Evolutionary conservation across 345 rosid genomes (phyloP).

Genomic region (Aquilaria sinensis): DNA sequence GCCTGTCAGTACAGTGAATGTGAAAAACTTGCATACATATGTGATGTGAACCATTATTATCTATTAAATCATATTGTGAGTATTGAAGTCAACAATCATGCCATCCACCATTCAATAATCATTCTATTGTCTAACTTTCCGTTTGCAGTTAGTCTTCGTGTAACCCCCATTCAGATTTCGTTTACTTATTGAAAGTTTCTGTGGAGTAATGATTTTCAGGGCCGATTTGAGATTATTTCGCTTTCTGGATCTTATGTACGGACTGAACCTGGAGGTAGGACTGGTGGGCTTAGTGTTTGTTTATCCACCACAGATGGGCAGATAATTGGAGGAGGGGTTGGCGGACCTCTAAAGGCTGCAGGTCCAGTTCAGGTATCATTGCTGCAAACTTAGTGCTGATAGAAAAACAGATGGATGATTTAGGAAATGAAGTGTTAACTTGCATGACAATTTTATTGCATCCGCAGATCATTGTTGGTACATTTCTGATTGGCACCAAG

Average conservation of each 20-base stretch:
- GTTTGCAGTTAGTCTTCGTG: too few relatives aligned
- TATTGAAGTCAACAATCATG: too few relatives aligned
- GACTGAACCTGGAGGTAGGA: constrained; percentile 65
- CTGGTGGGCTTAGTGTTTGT: constrained; percentile 85
- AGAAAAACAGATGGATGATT: neutral
- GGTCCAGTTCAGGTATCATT: constrained; percentile 83
- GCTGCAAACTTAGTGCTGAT: neutral
- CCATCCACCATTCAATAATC: too few relatives aligned
- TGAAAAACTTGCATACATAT: too few relatives aligned
- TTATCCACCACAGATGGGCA: constrained; percentile 68
- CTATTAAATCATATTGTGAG: too few relatives aligned
- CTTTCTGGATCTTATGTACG: constrained; percentile 81
- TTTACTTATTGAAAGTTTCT: neutral
- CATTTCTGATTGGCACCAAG: constrained; percentile 49
- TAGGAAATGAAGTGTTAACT: too few relatives aligned
- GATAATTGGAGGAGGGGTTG: constrained; percentile 90
- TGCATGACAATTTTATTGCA: neutral
- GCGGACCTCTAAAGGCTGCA: constrained; percentile 75
- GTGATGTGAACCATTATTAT: too few relatives aligned
- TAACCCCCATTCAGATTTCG: too few relatives aligned
- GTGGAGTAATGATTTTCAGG: constrained; percentile 35
- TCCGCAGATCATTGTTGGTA: constrained; percentile 63
- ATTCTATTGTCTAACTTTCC: too few relatives aligned
- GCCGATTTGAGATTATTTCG: constrained; percentile 78
- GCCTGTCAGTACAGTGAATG: too few relatives aligned